Conservation (phyloP, 73 alveolate species). For the Urostyla sp. region DNA sequence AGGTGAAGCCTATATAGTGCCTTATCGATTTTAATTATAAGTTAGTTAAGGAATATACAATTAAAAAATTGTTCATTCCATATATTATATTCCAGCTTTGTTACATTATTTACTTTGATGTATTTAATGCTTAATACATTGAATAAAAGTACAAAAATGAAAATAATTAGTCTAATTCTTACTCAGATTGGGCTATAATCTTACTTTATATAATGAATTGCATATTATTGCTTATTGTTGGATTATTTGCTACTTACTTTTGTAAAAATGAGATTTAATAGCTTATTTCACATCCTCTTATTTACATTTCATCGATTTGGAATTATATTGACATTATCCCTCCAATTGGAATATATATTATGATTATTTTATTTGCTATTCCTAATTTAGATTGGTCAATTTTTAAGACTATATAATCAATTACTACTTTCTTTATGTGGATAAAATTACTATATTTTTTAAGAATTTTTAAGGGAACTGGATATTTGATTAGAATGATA, state of each 20-base stretch:
- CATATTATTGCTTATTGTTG: too few relatives aligned
- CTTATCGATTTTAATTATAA: constrained; percentile 44
- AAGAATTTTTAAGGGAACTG: constrained; percentile 29
- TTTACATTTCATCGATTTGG: constrained; percentile 19
- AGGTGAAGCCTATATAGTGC: background rate
- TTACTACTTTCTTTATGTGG: constrained; percentile 43
- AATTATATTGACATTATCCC: constrained; percentile 32
- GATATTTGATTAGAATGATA: constrained; percentile 31
- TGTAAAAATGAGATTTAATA: background rate
- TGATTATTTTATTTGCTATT: background rate
- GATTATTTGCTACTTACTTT: background rate
- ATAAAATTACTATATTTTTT: constrained; percentile 35
- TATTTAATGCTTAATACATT: too few relatives aligned
- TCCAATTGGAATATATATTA: constrained; percentile 3
- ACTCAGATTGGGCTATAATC: too few relatives aligned
- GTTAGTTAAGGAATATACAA: constrained; percentile 5
- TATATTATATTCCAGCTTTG: background rate
- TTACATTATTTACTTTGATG: constrained; percentile 1
- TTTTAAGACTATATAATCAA: background rate
- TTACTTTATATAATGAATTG: too few relatives aligned
- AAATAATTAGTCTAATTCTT: too few relatives aligned
- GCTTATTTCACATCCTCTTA: background rate
- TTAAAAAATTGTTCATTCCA: constrained; percentile 1
- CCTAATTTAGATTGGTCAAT: background rate
- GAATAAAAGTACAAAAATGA: too few relatives aligned